phyloP scores from a whole-genome alignment of 2,329 filamentous ascomycete genomes.

The Fusarium nematophilum region DNA sequence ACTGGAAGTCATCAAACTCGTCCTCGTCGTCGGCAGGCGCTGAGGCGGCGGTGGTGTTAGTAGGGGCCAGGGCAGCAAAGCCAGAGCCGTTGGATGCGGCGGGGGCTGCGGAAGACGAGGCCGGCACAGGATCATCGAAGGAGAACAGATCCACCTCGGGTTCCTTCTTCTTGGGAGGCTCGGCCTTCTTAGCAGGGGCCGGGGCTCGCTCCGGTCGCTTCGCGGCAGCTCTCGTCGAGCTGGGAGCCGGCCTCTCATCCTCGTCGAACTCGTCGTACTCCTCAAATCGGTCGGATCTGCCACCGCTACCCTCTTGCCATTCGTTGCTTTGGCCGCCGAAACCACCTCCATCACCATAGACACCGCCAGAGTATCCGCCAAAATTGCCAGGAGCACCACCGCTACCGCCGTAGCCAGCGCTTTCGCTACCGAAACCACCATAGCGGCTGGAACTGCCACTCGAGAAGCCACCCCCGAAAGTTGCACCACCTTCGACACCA shows the following conservation, averaged over 20 bases:
- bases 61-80: slow-evolving; percentile 57
- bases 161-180: slow-evolving; percentile 82
- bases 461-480: slow-evolving; percentile 69
- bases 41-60: slow-evolving; percentile 33
- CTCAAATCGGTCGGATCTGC: slow-evolving; percentile 82
- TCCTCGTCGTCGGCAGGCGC: slow-evolving; percentile 72
- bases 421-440: slow-evolving; percentile 92
- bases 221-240: slow-evolving; percentile 58
- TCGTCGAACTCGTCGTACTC: slow-evolving; percentile 98
- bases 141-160: slow-evolving; percentile 94
- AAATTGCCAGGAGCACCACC: slow-evolving; percentile 52
- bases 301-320: slow-evolving; percentile 70
- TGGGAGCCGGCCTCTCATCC: slow-evolving; percentile 60
- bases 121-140: slow-evolving; percentile 80
- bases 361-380: slow-evolving; percentile 74
- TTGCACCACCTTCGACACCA: slow-evolving; percentile 86
- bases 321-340: slow-evolving; percentile 84
- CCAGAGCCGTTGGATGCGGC: slow-evolving; percentile 60
- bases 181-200: slow-evolving; percentile 56
- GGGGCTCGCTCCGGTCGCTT: slow-evolving; percentile 48
- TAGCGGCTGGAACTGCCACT: slow-evolving; percentile 69
- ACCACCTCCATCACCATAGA: slow-evolving; percentile 96
- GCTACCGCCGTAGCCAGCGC: slow-evolving; percentile 74
- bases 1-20: slow-evolving; percentile 98
- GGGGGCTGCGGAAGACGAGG: slow-evolving; percentile 57